phyloP scores from a whole-genome alignment of 345 rosid species.

The sweet orange (Citrus sinensis) region DNA sequence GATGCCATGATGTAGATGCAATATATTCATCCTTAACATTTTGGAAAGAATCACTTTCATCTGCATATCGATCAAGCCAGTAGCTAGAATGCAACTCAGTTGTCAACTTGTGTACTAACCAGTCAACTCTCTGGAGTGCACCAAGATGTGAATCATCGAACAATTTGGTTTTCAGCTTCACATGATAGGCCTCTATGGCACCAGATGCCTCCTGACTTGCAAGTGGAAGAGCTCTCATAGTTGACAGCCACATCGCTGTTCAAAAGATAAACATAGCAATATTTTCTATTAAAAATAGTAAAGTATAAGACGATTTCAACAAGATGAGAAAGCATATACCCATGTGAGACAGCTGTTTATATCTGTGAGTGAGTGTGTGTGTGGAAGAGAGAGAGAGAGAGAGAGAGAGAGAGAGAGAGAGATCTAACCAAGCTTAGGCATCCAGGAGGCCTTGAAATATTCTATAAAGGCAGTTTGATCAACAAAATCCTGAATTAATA shows the following conservation, averaged over 20 bases:
- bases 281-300: neutral
- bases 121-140: slow-evolving; percentile 87
- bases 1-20: slow-evolving; percentile 90
- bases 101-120: slow-evolving; percentile 94
- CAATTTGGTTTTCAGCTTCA: slow-evolving; percentile 74
- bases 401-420: neutral
- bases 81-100: slow-evolving; percentile 90
- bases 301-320: neutral
- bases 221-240: slow-evolving; percentile 74
- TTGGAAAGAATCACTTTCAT: slow-evolving; percentile 87
- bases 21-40: slow-evolving; percentile 89
- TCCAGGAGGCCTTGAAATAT: slow-evolving; percentile 78
- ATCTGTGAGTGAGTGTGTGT: neutral
- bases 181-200: slow-evolving; percentile 96
- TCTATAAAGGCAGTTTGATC: slow-evolving; percentile 76
- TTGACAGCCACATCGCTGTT: slow-evolving; percentile 93
- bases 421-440: slow-evolving; percentile 85
- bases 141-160: slow-evolving; percentile 95
- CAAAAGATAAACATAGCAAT: neutral
- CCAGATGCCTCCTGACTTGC: slow-evolving; percentile 98
- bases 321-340: neutral
- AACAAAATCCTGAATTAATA: slow-evolving; percentile 64
- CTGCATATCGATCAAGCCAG: slow-evolving; percentile 91
- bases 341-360: neutral
- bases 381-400: too few relatives aligned